These are phyloP conservation scores for Breynia disticha DNA, from an alignment of 441 rosid genomes.

Conservation along the genomic window DNA sequence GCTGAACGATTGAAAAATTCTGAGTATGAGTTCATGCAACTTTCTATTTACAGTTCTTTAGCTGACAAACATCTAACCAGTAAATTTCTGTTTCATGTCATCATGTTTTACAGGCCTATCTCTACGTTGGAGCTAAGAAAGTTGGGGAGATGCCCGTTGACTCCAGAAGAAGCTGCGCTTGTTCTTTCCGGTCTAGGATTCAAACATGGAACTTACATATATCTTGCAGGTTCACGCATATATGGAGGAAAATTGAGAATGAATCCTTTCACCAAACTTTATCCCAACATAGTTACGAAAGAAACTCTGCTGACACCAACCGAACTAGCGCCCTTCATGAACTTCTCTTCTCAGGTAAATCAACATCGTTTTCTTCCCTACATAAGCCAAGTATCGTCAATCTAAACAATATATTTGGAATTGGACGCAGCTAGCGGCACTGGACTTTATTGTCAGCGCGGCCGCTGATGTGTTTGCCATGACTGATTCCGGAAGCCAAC, in stretches of 20 bases:
- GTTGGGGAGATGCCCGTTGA: constrained; percentile 79
- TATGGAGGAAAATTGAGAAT: constrained; percentile 66
- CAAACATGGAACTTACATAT: constrained; percentile 54
- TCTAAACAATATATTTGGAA: neutral
- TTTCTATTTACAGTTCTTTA: neutral
- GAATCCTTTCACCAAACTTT: constrained; percentile 61
- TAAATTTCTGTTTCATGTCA: constrained; percentile 5
- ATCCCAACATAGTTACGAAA: constrained; percentile 80
- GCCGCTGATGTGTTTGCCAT: constrained; percentile 85
- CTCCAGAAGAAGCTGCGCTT: constrained; percentile 90
- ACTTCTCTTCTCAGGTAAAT: constrained; percentile 80
- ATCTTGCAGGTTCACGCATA: constrained; percentile 69
- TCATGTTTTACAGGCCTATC: constrained; percentile 33
- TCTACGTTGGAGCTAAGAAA: constrained; percentile 56
- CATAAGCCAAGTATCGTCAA: too few species aligned
- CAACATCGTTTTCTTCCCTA: too few species aligned
- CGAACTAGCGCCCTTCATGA: constrained; percentile 76
- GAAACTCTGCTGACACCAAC: constrained; percentile 65
- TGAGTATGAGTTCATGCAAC: constrained; percentile 27
- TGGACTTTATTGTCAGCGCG: constrained; percentile 83
- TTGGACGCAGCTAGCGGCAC: constrained; percentile 67
- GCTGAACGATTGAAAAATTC: constrained; percentile 48
- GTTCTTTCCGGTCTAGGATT: constrained; percentile 83
- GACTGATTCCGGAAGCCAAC: constrained; percentile 96
- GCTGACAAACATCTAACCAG: neutral